Base-by-base conservation (phyloP, 1,284 basidiomycete genomes). In the Ustilago vetiveriae region DNA sequence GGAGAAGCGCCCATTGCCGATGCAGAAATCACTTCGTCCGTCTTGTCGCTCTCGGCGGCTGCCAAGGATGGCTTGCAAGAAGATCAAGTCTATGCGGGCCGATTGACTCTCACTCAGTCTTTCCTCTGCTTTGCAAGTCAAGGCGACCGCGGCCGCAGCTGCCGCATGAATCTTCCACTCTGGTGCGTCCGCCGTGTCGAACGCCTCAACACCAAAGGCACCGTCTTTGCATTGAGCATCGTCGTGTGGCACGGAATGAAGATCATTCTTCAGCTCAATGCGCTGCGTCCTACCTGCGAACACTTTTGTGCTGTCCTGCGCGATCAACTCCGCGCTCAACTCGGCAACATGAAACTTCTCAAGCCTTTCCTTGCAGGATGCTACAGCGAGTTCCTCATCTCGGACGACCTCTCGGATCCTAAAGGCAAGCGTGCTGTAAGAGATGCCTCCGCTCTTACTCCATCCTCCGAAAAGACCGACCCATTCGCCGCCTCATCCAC, bases 191-290 rank as follows among this genome's bases (percentile, higher is more conserved):
- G 96, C 36, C 86, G 96, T 36, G 96, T 98, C n/a, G 96, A 99
- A 83, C 86, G 94, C 43, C 70, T 79, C 65, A 82, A 93, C 30
- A 91, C 93, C 21, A 66, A 71, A 29, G 74, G 77, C 29, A 75
- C 72, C 24, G 90, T 98, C 26, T 98, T 98, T 81, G 95, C 95
- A 6, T 87, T 98, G 36, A 93, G 92, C 74, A 85, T 98, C 24
- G 88, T 90, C n/a, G 88, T 93, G 52, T 98, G 94, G 93, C 93
- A 98, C 82, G 90, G 92, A 40, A 89, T 92, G 86, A 92, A 96
- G 85, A 91, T 97, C 76, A 90, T 97, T 70, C 88, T 98, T 1
- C 95, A 98, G 84, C 85, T 98, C 54, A 98, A 96, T 8, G 93
- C 94, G 0, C 86, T 98, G n/a, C 87, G 94, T 29, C 92, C 94